Conservation (phyloP, 1,284 basidiomycete species). For the Cryptococcus sp. region DNA sequence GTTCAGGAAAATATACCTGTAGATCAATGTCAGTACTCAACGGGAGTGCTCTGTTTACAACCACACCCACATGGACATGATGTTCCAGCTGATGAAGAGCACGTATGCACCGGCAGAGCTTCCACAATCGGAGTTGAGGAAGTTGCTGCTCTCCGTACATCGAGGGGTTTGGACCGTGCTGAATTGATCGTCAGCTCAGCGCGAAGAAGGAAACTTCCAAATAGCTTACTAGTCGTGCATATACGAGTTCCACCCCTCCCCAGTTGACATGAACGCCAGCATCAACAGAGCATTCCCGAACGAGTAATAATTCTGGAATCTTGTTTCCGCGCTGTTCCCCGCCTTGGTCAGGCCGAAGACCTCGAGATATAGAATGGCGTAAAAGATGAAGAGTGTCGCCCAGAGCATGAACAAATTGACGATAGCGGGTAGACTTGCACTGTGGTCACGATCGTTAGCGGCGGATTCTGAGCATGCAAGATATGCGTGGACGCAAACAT, state of each 20-base stretch:
- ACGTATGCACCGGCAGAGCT: constrained; percentile 78
- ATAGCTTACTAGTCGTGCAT: constrained; percentile 85
- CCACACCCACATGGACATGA: constrained; percentile 78
- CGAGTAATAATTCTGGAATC: constrained; percentile 75
- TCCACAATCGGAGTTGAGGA: constrained; percentile 81
- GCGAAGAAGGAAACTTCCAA: not conserved
- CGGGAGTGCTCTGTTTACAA: not conserved
- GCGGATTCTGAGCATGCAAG: not conserved
- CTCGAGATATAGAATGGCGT: constrained; percentile 84
- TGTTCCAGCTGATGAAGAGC: constrained; percentile 93
- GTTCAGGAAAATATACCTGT: constrained; percentile 88
- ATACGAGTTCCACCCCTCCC: constrained; percentile 88
- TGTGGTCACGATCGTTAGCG: constrained; percentile 37
- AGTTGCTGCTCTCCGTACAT: constrained; percentile 65
- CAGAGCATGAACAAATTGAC: constrained; percentile 82
- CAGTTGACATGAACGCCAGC: constrained; percentile 60
- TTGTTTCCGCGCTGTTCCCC: constrained; percentile 63
- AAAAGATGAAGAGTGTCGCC: constrained; percentile 90
- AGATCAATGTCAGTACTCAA: not conserved
- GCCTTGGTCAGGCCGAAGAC: constrained; percentile 92
- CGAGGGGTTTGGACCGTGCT: constrained; percentile 74
- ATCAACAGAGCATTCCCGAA: constrained; percentile 80
- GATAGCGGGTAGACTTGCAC: constrained; percentile 83
- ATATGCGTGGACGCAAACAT: constrained; percentile 45
- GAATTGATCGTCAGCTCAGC: not conserved